Conservation (phyloP, 164 flowering plant species). For the Aristolochia contorta region DNA sequence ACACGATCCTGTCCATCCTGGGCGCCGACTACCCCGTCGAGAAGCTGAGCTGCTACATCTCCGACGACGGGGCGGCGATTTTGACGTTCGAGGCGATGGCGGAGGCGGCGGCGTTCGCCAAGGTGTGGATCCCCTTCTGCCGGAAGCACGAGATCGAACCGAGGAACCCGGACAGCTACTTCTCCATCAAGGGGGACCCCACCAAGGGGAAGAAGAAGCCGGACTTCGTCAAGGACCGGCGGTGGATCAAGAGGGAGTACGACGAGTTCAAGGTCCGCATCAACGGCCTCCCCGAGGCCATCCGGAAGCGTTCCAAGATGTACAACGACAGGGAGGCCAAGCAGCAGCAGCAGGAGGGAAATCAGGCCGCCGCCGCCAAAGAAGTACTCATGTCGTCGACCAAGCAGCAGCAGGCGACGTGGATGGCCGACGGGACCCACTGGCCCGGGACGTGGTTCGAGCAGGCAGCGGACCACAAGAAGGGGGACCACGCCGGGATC, state of each 20-base stretch:
- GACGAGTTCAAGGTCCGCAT: constrained; percentile 82
- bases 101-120: constrained; percentile 46
- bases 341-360: constrained; percentile 11
- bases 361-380: no score
- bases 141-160: constrained; percentile 73
- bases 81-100: constrained; percentile 69
- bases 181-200: constrained; percentile 47
- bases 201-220: constrained; percentile 57
- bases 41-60: constrained; percentile 54
- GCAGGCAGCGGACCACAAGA: constrained; percentile 44
- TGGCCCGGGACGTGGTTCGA: constrained; percentile 84
- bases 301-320: constrained; percentile 33
- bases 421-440: constrained; percentile 93
- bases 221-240: constrained; percentile 70
- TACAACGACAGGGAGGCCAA: constrained; percentile 39
- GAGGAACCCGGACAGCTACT: constrained; percentile 66
- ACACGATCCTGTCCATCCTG: constrained; percentile 54
- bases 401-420: constrained; percentile 44
- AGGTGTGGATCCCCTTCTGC: constrained; percentile 76
- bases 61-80: constrained; percentile 65
- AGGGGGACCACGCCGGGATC: constrained; percentile 82
- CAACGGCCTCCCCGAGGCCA: constrained; percentile 62
- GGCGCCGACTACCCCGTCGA: constrained; percentile 57
- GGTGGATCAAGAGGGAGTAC: constrained; percentile 73
- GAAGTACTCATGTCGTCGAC: no score